Conservation (phyloP, 306 rosid species). For the Medicago ruthenica region DNA sequence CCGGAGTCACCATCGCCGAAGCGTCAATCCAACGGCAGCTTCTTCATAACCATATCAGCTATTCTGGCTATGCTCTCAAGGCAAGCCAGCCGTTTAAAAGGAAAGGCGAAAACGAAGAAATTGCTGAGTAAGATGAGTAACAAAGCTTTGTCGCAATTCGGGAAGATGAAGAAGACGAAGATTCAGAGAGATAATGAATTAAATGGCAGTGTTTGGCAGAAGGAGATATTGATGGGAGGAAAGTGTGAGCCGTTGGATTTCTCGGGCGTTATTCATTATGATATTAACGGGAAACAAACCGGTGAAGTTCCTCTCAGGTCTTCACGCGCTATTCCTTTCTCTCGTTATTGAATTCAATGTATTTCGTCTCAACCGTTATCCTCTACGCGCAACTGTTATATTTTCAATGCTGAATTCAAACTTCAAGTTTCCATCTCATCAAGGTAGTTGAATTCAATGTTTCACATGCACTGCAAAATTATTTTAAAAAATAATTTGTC, state of each 20-base stretch:
- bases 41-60: conserved; percentile 52
- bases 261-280: conserved; percentile 79
- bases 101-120: conserved; percentile 63
- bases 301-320: conserved; percentile 64
- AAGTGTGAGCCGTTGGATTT: conserved; percentile 89
- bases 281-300: conserved; percentile 59
- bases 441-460: too few species aligned
- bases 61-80: conserved; percentile 47
- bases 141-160: conserved; percentile 54
- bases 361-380: too few species aligned
- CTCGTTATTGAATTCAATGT: conserved; percentile 49
- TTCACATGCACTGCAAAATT: too few species aligned
- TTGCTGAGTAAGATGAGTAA: conserved; percentile 70
- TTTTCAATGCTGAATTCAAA: too few species aligned
- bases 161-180: conserved; percentile 41
- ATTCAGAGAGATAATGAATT: conserved; percentile 4
- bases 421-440: too few species aligned
- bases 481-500: too few species aligned
- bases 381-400: too few species aligned
- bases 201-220: conserved; percentile 94
- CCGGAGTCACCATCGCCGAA: conserved; percentile 32
- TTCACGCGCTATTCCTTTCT: conserved; percentile 86
- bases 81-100: conserved; percentile 51
- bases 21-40: conserved; percentile 32
- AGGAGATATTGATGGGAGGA: conserved; percentile 83